Percentiles rank a stretch among this genome's conserved stretches.
phyloP scores from a whole-genome alignment of 164 flowering plant genomes.

The Nymphaea thermarum region DNA sequence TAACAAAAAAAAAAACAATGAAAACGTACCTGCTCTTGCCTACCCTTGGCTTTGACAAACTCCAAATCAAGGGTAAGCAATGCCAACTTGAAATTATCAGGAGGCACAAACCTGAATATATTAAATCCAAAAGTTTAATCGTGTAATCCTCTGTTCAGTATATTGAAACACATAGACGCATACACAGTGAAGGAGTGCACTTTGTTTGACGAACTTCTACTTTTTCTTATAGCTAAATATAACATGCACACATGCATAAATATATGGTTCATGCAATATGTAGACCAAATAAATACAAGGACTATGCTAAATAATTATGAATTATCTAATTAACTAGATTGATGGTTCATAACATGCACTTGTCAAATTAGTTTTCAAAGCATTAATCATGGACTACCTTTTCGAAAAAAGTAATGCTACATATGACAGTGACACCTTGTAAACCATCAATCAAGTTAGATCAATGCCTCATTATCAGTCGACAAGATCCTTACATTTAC shows the following conservation, averaged over 20 bases:
- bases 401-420: no score
- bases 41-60: slow-evolving; percentile 45
- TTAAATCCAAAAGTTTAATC: slow-evolving; percentile 1
- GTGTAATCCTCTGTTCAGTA: background rate
- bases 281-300: no score
- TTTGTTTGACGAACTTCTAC: background rate
- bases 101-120: slow-evolving; percentile 37
- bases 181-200: background rate
- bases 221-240: background rate
- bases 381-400: no score
- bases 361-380: no score
- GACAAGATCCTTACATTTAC: no score
- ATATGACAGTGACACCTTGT: no score
- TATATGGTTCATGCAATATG: no score
- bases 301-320: no score
- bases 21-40: slow-evolving; percentile 33
- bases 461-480: no score
- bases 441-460: no score
- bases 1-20: background rate
- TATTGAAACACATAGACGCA: background rate
- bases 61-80: slow-evolving; percentile 63
- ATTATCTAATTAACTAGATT: no score
- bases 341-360: no score
- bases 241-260: background rate
- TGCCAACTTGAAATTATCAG: slow-evolving; percentile 45